Conservation (phyloP, 148 eudicot genomes). For the Selenicereus undatus region DNA sequence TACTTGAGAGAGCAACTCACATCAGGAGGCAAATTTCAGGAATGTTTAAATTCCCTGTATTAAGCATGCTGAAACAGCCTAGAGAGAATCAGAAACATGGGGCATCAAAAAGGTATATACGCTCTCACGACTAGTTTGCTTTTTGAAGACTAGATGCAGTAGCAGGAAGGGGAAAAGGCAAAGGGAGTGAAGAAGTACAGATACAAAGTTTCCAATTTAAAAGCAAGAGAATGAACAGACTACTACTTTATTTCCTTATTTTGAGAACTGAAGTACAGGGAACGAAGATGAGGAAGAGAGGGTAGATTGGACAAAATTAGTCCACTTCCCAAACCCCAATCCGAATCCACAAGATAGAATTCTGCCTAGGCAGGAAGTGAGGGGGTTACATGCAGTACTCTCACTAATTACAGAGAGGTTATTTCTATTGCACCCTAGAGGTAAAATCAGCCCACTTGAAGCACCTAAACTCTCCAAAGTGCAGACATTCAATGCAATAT, state of each 20-base stretch:
- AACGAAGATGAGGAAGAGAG: not conserved
- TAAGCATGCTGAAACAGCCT: not conserved
- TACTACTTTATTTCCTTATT: not conserved
- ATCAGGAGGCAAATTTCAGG: not conserved
- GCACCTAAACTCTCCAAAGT: not conserved
- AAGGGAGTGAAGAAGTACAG: no score
- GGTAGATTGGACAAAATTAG: not conserved
- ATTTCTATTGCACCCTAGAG: not conserved
- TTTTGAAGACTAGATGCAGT: no score
- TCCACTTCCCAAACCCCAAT: no score
- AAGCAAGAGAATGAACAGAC: not conserved
- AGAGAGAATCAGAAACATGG: not conserved
- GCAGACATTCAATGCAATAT: not conserved
- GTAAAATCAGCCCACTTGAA: not conserved
- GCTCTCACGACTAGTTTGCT: not conserved
- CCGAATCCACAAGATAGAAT: no score
- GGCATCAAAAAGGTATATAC: not conserved
- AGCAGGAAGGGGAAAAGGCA: no score
- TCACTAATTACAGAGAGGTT: no score
- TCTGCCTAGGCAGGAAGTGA: no score
- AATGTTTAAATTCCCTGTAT: not conserved
- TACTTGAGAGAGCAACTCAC: no score
- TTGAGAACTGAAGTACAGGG: not conserved
- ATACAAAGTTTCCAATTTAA: no score
- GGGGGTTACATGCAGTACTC: no score